These are phyloP conservation scores for Fusarium nodosum DNA, from an alignment of 2,329 filamentous ascomycete genomes.

Conservation along the genomic window DNA sequence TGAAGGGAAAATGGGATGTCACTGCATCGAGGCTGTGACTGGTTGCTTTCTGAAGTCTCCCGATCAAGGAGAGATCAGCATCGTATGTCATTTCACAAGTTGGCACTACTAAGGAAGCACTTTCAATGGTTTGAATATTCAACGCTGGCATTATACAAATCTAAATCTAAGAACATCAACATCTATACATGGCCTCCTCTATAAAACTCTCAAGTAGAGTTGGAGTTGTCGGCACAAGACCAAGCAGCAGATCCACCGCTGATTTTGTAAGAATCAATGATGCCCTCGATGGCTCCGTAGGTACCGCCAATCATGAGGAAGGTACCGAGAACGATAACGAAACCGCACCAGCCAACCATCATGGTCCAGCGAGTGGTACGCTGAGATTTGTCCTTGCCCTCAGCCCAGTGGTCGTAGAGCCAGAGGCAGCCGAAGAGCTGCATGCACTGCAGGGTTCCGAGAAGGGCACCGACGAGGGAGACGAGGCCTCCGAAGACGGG, in stretches of 20 bases:
- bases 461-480: constrained; percentile 51
- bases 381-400: constrained; percentile 36
- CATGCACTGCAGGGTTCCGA: constrained; percentile 52
- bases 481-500: constrained; percentile 50
- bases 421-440: constrained; percentile 52
- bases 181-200: neutral
- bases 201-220: constrained; percentile 37
- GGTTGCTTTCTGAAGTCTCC: neutral
- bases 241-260: constrained; percentile 57
- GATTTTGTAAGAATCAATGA: constrained; percentile 52
- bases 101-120: neutral
- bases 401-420: constrained; percentile 49
- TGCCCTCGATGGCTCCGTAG: constrained; percentile 58
- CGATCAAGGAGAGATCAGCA: neutral
- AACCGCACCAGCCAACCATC: constrained; percentile 32
- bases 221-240: constrained; percentile 61
- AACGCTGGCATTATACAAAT: constrained; percentile 35
- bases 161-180: constrained; percentile 8
- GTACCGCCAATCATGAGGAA: constrained; percentile 62
- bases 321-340: constrained; percentile 39
- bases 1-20: constrained; percentile 39
- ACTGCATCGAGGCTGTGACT: constrained; percentile 10
- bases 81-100: neutral
- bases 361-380: constrained; percentile 33
- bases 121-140: constrained; percentile 4